Percentiles rank a stretch among this genome's conserved stretches.
phyloP scores from a whole-genome alignment of 2,329 filamentous ascomycete species.

The Fusarium bulbicola region DNA sequence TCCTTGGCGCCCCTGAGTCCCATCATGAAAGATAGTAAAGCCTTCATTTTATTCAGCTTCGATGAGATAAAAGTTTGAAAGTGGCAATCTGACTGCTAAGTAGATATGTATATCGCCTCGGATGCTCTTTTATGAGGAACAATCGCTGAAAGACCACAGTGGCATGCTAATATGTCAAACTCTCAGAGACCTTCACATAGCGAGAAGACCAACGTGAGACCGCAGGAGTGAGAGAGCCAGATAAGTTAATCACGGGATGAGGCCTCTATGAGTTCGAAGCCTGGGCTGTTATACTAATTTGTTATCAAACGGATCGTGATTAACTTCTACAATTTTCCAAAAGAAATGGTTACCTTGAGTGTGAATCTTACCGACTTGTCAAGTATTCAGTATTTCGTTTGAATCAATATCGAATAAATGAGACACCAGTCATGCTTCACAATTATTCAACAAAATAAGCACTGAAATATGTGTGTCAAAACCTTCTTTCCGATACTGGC shows the following conservation, averaged over 20 bases:
- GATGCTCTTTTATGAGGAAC: neutral
- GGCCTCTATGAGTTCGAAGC: rapidly evolving
- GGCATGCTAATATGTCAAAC: neutral
- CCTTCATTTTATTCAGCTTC: neutral
- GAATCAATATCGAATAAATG: neutral
- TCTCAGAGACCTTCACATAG: neutral
- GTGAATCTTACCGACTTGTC: too few species aligned
- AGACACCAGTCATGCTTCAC: neutral
- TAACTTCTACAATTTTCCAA: neutral
- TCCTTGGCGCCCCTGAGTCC: neutral
- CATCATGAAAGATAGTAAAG: neutral
- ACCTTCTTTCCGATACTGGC: neutral
- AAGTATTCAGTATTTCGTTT: neutral
- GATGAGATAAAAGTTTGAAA: neutral
- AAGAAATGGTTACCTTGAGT: neutral
- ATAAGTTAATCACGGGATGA: too few species aligned
- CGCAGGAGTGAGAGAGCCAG: too few species aligned
- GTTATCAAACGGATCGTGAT: too few species aligned
- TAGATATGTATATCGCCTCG: too few species aligned
- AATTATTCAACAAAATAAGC: neutral
- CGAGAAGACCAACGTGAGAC: neutral
- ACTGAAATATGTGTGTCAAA: too few species aligned
- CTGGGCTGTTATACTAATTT: neutral
- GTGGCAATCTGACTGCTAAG: neutral
- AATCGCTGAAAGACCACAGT: neutral